These are phyloP conservation scores for Chloromonas sp. DNA, from an alignment of 163 green algal genomes.

Conservation along the genomic window DNA sequence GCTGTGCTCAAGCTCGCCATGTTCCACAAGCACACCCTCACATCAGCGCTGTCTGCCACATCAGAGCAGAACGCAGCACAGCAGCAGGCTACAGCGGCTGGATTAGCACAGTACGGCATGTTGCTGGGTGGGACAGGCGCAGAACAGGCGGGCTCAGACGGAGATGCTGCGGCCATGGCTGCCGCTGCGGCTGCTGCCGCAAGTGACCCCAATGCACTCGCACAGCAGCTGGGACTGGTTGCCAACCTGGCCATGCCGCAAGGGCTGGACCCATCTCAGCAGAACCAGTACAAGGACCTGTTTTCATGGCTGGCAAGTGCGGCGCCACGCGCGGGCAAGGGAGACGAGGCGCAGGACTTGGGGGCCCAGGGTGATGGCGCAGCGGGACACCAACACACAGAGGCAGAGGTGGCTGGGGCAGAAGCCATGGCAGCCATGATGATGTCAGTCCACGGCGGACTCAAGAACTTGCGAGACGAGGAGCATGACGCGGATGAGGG, in stretches of 20 bases:
- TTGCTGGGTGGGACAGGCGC: background rate
- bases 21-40: conserved; percentile 4
- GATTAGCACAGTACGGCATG: background rate
- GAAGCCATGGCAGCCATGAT: background rate
- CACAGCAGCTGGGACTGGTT: background rate
- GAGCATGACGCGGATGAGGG: background rate
- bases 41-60: background rate
- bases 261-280: background rate
- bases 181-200: background rate
- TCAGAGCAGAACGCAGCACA: background rate
- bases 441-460: too few species aligned
- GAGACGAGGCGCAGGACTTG: background rate
- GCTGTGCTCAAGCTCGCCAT: conserved; percentile 8
- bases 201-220: background rate
- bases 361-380: background rate
- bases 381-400: background rate
- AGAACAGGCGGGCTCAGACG: background rate
- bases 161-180: background rate
- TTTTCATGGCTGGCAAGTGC: background rate
- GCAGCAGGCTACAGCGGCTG: background rate
- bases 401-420: background rate
- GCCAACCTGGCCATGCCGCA: too few species aligned
- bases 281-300: conserved; percentile 12
- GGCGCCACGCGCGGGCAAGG: background rate
- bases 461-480: conserved; percentile 2